Evolutionary conservation across 2,329 filamentous ascomycete species (phyloP).

Genomic region (Pezizomycotina sp.): DNA sequence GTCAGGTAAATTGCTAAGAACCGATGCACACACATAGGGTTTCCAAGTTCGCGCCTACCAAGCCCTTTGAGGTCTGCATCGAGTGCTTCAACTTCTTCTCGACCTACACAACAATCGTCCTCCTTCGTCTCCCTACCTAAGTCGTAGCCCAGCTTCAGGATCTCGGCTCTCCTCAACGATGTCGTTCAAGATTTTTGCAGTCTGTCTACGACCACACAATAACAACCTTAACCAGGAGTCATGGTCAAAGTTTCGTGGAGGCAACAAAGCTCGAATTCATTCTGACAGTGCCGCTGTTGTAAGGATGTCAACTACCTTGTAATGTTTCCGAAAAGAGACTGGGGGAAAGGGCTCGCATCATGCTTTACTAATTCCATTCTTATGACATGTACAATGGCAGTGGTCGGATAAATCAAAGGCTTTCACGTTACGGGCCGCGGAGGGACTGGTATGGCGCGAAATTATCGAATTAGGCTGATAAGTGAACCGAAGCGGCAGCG

Average conservation of each 20-base stretch:
- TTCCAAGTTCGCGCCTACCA: conserved; percentile 21
- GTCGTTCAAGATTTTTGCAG: conserved; percentile 17
- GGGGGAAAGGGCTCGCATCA: conserved; percentile 8
- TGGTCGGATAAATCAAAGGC: too few species aligned
- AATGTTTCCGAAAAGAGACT: conserved; percentile 19
- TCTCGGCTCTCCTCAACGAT: conserved; percentile 14
- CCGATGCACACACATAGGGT: conserved; percentile 19
- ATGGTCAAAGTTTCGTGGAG: conserved; percentile 18
- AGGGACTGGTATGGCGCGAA: too few species aligned
- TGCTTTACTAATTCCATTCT: too few species aligned
- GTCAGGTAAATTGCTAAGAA: too few species aligned
- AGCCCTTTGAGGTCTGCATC: conserved; percentile 20
- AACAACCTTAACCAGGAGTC: conserved; percentile 18
- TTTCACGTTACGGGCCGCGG: too few species aligned
- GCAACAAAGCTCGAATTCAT: conserved; percentile 18
- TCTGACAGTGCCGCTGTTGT: too few species aligned
- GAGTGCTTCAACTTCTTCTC: conserved; percentile 20
- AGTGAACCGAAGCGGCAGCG: too few species aligned
- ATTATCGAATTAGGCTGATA: too few species aligned
- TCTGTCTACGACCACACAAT: conserved; percentile 18
- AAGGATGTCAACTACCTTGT: too few species aligned
- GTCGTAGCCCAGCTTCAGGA: conserved; percentile 18
- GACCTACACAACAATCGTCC: conserved; percentile 19
- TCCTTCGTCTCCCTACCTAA: conserved; percentile 21
- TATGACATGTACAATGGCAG: too few species aligned